These are phyloP conservation scores for Oryza meyeriana DNA, from an alignment of 176 grass and related monocot species.

Conservation along the genomic window DNA sequence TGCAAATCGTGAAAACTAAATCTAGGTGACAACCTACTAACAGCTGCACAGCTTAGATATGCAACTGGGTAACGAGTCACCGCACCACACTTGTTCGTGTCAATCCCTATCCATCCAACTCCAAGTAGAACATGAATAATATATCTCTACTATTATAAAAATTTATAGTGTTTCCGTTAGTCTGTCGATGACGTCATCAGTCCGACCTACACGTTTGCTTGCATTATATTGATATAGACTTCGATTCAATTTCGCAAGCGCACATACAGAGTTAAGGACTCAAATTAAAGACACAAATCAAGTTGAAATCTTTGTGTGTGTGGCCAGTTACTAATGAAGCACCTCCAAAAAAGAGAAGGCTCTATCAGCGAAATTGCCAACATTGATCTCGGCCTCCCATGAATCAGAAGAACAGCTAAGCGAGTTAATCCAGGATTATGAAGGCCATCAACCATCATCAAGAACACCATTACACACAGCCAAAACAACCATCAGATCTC, in stretches of 20 bases:
- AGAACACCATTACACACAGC: background rate
- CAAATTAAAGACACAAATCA: no score
- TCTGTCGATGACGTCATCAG: no score
- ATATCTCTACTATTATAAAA: no score
- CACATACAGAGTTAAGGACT: no score
- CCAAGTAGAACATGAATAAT: background rate
- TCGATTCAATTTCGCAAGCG: no score
- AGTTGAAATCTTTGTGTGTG: background rate
- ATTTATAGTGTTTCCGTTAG: no score
- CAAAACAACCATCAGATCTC: background rate
- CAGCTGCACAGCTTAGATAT: constrained; percentile 19
- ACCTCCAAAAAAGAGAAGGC: constrained; percentile 28
- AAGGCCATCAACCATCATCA: constrained; percentile 37
- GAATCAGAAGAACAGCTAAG: constrained; percentile 70
- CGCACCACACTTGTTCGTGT: background rate
- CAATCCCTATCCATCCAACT: background rate
- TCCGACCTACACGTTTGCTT: no score
- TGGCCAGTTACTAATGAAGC: constrained; percentile 69
- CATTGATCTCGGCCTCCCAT: constrained; percentile 59
- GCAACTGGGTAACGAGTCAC: background rate
- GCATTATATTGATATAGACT: no score
- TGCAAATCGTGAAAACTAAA: background rate
- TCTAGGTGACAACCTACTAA: constrained; percentile 18
- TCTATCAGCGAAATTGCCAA: constrained; percentile 71
- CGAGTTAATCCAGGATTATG: constrained; percentile 65